Base-by-base conservation (phyloP, 2,329 filamentous ascomycete genomes). In the Malbranchea zuffiana region DNA sequence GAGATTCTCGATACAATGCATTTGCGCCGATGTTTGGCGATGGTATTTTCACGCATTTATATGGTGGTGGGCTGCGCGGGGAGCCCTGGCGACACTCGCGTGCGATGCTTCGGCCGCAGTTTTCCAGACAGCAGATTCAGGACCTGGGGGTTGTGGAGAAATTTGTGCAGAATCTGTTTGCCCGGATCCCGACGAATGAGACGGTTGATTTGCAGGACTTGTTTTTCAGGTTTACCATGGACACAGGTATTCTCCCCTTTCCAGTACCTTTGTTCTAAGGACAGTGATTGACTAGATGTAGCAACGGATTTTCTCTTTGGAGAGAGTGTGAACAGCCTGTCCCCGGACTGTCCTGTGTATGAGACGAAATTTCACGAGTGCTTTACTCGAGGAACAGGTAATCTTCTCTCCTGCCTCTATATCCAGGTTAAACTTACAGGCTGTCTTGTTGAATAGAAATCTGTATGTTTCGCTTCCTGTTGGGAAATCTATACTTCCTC, bases 221-320 rank as follows among this genome's bases (percentile, higher is more conserved):
- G 37, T 80, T 94, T 61, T 92, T 85, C 65, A 71, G 82, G n/a
- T 80, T 79, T 52, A 87, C 85, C 0, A 69, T 95, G 18, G 87
- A 94, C 58, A 44, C 42, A 26, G 39, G 42, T 39, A 35, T 17
- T 19, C 11, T 17, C 2, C 10, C 15, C n/a, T 23, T 31, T 11
- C 17, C 23, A 25, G 23, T 25, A 7, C n/a, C 7, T n/a, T n/a
- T 25, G 23, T 25, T 25, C n/a, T 25, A 7, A 7, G 15, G n/a
- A 15, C n/a, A 16, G 12, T 31, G 11, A 31, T n/a, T 6, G 23
- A 25, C 23, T 6, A n/a, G 23, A 7, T 25, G n/a, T 82, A 5
- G 77, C 83, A 2, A 94, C 86, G 0, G 82, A 92, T 49, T 94
- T 94, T 54, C 63, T 95, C 18, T 72, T 94, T 2, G 87, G 87